Conservation (phyloP, 495 filamentous ascomycete species). For the Neurospora pannonica region DNA sequence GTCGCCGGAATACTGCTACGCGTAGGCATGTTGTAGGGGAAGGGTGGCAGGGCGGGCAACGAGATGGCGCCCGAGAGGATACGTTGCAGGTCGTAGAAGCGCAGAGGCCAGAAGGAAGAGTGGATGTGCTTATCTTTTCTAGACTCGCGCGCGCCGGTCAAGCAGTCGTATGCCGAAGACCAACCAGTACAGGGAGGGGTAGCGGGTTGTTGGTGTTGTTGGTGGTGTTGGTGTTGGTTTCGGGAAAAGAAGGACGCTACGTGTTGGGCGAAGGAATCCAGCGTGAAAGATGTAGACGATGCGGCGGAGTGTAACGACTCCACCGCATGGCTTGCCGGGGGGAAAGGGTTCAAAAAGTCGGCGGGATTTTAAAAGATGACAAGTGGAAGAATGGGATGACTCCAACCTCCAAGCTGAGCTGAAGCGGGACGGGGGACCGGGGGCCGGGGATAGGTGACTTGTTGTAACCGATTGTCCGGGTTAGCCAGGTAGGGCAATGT, state of each 20-base stretch:
- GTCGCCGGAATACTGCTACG: constrained; percentile 41
- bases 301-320: constrained; percentile 27
- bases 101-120: constrained; percentile 36
- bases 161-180: neutral
- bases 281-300: constrained; percentile 22
- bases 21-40: constrained; percentile 23
- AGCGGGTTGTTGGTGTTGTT: neutral
- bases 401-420: neutral
- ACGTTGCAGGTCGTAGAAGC: constrained; percentile 34
- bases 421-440: neutral
- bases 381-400: neutral
- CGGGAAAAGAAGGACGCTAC: constrained; percentile 12
- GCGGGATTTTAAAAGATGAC: neutral
- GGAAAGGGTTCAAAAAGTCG: neutral
- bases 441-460: neutral
- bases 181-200: neutral
- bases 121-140: constrained; percentile 40
- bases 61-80: constrained; percentile 42
- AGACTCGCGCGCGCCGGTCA: constrained; percentile 26
- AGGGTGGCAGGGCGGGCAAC: constrained; percentile 37
- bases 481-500: neutral
- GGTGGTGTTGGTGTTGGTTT: constrained; percentile 4
- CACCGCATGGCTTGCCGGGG: constrained; percentile 25
- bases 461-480: neutral
- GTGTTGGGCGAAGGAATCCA: constrained; percentile 35